These are phyloP conservation scores for Phaeotremella fagi DNA, from an alignment of 768 basidiomycete species.

Conservation along the genomic window DNA sequence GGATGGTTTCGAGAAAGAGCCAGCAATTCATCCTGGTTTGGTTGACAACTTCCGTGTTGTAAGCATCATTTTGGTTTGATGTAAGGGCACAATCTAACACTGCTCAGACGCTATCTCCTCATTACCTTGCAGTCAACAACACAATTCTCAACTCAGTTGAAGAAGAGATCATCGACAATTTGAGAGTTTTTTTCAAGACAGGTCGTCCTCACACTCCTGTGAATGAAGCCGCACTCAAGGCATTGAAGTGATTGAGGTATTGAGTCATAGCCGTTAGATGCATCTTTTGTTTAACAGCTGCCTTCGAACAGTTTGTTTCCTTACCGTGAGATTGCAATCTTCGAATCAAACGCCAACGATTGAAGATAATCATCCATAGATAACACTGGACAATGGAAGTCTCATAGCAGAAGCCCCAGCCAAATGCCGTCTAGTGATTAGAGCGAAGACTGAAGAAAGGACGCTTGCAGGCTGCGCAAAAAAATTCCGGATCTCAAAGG, in stretches of 20 bases:
- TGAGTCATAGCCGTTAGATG: neutral
- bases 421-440: too few relatives aligned
- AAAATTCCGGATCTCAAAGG: too few relatives aligned
- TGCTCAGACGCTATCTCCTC: neutral
- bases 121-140: slow-evolving; percentile 1
- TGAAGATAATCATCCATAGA: too few relatives aligned
- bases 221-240: neutral
- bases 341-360: too few relatives aligned
- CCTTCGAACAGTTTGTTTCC: too few relatives aligned
- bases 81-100: neutral
- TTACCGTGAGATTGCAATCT: too few relatives aligned
- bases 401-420: too few relatives aligned
- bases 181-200: neutral
- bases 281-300: too few relatives aligned
- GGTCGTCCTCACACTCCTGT: neutral
- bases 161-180: neutral
- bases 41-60: slow-evolving; percentile 14
- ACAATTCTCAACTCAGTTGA: neutral
- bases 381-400: too few relatives aligned
- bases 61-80: neutral
- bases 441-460: too few relatives aligned
- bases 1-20: slow-evolving; percentile 46
- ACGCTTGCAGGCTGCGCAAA: too few relatives aligned
- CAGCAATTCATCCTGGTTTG: slow-evolving; percentile 30
- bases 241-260: neutral